These are phyloP conservation scores for Oropetium thomaeum DNA, from an alignment of 176 grass and related monocot genomes.

Conservation along the genomic window DNA sequence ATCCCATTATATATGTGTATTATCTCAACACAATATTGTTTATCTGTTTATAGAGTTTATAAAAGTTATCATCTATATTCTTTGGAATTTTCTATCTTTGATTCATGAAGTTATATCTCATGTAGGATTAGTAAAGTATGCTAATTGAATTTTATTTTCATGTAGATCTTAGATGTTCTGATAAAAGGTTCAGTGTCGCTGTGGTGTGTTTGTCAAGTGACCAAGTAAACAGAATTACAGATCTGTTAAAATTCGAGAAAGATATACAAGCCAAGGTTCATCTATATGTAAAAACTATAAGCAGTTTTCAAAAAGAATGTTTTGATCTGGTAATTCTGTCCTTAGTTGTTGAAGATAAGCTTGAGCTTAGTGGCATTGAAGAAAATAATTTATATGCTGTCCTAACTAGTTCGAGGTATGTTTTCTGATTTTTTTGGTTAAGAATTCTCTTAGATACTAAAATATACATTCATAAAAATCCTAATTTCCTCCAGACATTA, in stretches of 20 bases:
- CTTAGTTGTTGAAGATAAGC: neutral
- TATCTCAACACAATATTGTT: too few relatives aligned
- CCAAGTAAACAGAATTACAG: neutral
- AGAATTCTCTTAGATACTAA: neutral
- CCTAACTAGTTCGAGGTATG: neutral
- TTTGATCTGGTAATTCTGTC: neutral
- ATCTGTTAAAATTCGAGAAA: neutral
- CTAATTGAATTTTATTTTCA: neutral
- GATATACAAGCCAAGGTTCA: neutral
- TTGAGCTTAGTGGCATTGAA: neutral
- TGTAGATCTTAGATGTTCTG: neutral
- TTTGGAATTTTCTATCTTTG: neutral
- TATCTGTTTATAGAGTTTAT: too few relatives aligned
- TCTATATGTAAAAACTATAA: neutral
- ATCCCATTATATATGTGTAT: too few relatives aligned
- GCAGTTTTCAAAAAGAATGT: neutral
- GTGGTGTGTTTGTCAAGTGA: neutral
- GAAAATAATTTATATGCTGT: neutral
- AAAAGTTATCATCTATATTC: too few relatives aligned
- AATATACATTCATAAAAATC: neutral
- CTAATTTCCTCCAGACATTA: neutral
- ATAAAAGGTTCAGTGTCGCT: neutral
- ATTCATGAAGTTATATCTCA: neutral
- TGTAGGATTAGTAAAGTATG: neutral
- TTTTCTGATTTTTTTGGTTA: neutral